Conservation (phyloP, 129 eudicot genomes). For the Sambucus nigra region DNA sequence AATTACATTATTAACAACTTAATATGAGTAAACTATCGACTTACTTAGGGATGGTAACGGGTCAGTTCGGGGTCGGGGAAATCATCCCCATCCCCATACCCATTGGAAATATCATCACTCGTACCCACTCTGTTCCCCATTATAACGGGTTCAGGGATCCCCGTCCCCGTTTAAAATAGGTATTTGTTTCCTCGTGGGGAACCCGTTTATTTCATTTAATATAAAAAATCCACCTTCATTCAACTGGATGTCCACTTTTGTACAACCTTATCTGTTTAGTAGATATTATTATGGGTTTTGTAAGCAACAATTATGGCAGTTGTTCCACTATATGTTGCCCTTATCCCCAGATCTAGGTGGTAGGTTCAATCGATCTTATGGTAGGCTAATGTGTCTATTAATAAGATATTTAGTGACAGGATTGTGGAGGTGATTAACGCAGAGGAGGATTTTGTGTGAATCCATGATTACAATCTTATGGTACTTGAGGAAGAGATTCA, state of each 20-base stretch:
- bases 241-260: constrained; percentile 71
- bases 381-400: constrained; percentile 89
- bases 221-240: no score
- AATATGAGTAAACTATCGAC: no score
- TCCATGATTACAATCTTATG: constrained; percentile 83
- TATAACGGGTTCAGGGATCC: no score
- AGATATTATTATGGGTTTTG: constrained; percentile 75
- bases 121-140: no score
- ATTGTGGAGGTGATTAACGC: constrained; percentile 89
- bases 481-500: constrained; percentile 70
- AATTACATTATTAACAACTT: no score
- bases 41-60: no score
- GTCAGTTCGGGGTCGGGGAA: no score
- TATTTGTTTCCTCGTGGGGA: no score
- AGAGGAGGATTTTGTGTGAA: constrained; percentile 85
- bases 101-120: no score
- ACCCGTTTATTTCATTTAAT: no score
- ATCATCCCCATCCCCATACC: no score
- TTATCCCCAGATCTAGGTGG: constrained; percentile 82
- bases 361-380: constrained; percentile 65
- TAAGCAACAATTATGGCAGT: constrained; percentile 80
- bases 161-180: no score
- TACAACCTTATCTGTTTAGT: constrained; percentile 54
- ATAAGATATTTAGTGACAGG: constrained; percentile 73
- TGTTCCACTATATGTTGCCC: constrained; percentile 85